Base-by-base conservation (phyloP, 2,329 filamentous ascomycete species). In the Remersonia thermophila region DNA sequence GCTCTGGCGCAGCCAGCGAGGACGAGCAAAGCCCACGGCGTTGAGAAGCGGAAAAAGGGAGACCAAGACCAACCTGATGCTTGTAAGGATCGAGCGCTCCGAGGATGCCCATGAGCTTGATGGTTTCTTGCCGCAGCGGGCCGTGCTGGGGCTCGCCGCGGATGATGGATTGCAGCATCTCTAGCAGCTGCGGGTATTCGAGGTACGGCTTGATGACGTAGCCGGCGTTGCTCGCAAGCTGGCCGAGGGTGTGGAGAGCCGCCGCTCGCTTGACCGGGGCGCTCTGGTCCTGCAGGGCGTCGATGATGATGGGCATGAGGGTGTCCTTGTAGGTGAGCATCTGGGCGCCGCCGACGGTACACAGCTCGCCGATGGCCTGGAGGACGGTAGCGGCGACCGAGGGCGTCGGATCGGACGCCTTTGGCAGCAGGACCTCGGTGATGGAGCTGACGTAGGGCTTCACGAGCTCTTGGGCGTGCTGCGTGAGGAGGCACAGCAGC, bases 391-490 rank as follows among this genome's bases (percentile, higher is more conserved):
- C 84, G 15, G 91, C 87, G 11, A 98, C 91, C 27, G 84, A 83
- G 0, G 87, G 75, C 47, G 85, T 91, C 1, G 74, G 58, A 54
- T 98, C 93, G 38, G 74, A 79, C 5, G 89, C 84, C 56, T 95
- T 96, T 1, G 91, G 91, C 2, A 98, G 65, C n/a, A 98, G 71
- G 2, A 95, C 86, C 10, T 81, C 81, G 36, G 96, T 83, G 73
- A 98, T 96, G 2, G 91, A 86, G 51, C 95, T 86, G 31, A 98
- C 91, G 51, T 96, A 96, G 3, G 91, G 89, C 56, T 89, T 89
- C 55, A 98, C 93, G 10, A 98, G 70, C 37, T 80, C 81, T 41
- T 93, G 89, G 0, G 91, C 89, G 52, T 95, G 93, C 44, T 86
- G 81, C 7, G 96, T 89, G 27, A 98, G 74, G 38, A 96, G 73